Percentiles rank a stretch among this genome's conserved stretches.
Evolutionary conservation across 2,329 filamentous ascomycete species (phyloP).

Genomic region (Colletotrichum graminicola): DNA sequence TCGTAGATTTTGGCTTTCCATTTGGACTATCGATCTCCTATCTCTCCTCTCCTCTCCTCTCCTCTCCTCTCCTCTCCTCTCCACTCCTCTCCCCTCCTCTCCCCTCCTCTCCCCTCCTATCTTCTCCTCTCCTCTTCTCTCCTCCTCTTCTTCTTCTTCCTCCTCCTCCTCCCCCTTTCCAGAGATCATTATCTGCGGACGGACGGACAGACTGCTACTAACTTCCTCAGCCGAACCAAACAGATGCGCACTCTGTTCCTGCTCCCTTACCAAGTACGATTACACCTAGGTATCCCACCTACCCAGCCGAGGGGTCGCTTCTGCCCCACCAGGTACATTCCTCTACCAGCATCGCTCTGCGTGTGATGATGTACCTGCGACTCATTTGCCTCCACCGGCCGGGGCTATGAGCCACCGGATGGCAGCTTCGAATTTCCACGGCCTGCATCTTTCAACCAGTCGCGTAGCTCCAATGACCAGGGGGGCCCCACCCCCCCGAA

Average conservation of each 20-base stretch:
- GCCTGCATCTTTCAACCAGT: conserved; percentile 34
- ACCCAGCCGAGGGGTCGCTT: background rate
- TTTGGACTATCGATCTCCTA: background rate
- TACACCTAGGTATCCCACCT: background rate
- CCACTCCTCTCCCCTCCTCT: too few relatives aligned
- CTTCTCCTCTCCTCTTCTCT: too few relatives aligned
- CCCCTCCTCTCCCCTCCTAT: too few relatives aligned
- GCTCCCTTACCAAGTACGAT: background rate
- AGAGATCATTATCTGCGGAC: background rate
- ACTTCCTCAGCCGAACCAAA: background rate
- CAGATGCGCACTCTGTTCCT: conserved; percentile 1
- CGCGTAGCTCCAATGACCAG: conserved; percentile 12
- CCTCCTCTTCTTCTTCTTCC: too few relatives aligned
- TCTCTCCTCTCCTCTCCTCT: too few relatives aligned
- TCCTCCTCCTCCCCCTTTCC: background rate
- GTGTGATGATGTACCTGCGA: conserved; percentile 39
- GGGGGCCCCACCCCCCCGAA: conserved; percentile 11
- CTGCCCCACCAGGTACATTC: conserved; percentile 22
- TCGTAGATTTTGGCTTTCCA: background rate
- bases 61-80: too few relatives aligned
- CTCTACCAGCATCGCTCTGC: conserved; percentile 18
- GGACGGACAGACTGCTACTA: background rate
- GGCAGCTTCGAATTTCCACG: conserved; percentile 36
- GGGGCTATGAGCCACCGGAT: conserved; percentile 31
- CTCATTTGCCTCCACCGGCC: conserved; percentile 32